A percentile compares a stretch with the other conserved stretches of the same genome.
These are phyloP conservation scores for Xylariomycetidae sp. DNA, from an alignment of 2,329 filamentous ascomycete species.

Conservation along the genomic window DNA sequence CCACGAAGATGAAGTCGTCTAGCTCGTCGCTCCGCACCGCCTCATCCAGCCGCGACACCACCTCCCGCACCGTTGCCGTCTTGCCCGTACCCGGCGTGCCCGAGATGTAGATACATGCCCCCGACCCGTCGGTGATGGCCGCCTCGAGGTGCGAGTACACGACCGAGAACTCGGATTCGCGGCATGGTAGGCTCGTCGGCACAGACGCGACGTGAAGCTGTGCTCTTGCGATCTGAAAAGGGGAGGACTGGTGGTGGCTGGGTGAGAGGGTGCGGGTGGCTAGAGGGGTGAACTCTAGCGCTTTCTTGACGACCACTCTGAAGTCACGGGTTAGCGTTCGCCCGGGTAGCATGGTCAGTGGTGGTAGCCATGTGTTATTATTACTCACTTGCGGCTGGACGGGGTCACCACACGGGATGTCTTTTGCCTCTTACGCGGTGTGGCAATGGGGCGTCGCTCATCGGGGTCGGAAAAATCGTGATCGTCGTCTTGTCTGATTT, in stretches of 20 bases:
- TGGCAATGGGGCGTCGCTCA: constrained; percentile 31
- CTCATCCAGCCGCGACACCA: constrained; percentile 82
- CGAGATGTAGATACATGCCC: constrained; percentile 97
- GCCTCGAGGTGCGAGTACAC: constrained; percentile 93
- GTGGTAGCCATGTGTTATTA: constrained; percentile 48
- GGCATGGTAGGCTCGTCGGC: constrained; percentile 80
- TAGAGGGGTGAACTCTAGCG: constrained; percentile 91
- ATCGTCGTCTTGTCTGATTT: constrained; percentile 19
- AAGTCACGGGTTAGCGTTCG: constrained; percentile 4
- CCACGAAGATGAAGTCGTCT: constrained; percentile 97
- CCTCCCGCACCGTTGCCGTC: constrained; percentile 93
- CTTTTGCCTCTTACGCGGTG: constrained; percentile 53
- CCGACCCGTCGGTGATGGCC: constrained; percentile 87
- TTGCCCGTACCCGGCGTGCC: constrained; percentile 98
- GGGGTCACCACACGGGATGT: constrained; percentile 37
- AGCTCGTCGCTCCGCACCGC: constrained; percentile 84
- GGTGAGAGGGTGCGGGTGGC: constrained; percentile 80
- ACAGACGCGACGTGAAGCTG: constrained; percentile 92
- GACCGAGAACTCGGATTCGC: constrained; percentile 83
- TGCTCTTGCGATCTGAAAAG: constrained; percentile 84
- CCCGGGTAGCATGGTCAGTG: constrained; percentile 38
- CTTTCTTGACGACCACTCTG: constrained; percentile 71
- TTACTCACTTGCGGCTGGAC: constrained; percentile 35
- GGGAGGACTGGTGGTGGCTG: constrained; percentile 68
- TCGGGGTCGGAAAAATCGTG: constrained; percentile 31